Evolutionary conservation across 2,329 filamentous ascomycete species (phyloP).

Genomic region (Arachnomyces sp.): DNA sequence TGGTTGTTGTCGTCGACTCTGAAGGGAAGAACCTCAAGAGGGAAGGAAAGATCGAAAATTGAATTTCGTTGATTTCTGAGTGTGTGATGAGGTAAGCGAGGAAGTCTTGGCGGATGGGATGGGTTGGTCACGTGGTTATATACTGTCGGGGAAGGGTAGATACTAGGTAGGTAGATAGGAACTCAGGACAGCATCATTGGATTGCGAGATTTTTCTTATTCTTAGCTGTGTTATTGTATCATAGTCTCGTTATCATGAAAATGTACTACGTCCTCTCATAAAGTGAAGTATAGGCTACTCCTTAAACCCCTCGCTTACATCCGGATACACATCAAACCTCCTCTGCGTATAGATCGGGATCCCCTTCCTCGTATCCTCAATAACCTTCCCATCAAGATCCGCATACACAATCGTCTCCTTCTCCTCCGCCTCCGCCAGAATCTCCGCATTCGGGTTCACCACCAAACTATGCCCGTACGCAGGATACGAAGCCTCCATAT

Average conservation of each 20-base stretch:
- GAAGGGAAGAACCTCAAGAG: constrained; percentile 9
- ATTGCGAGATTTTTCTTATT: too few relatives aligned
- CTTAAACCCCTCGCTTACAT: constrained; percentile 60
- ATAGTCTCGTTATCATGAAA: constrained; percentile 4
- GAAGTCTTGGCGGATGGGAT: constrained; percentile 5
- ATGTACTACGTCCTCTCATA: background rate
- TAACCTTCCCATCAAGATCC: constrained; percentile 58
- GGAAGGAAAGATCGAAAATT: constrained; percentile 21
- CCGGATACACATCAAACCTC: constrained; percentile 90
- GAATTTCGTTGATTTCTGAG: constrained; percentile 22
- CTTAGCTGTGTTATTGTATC: background rate
- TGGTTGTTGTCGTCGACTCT: constrained; percentile 16
- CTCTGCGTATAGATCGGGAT: constrained; percentile 81
- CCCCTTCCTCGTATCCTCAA: constrained; percentile 67
- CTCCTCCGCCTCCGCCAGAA: constrained; percentile 73
- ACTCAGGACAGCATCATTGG: background rate
- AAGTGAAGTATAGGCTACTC: too few relatives aligned
- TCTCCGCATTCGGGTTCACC: constrained; percentile 74
- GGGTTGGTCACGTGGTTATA: too few relatives aligned
- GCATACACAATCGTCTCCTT: constrained; percentile 66
- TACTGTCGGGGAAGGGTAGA: too few relatives aligned
- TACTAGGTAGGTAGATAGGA: background rate
- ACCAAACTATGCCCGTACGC: constrained; percentile 90
- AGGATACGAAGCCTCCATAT: constrained; percentile 67
- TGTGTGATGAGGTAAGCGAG: constrained; percentile 30